Base-by-base conservation (phyloP, 495 filamentous ascomycete species). In the Penicillium daleae region DNA sequence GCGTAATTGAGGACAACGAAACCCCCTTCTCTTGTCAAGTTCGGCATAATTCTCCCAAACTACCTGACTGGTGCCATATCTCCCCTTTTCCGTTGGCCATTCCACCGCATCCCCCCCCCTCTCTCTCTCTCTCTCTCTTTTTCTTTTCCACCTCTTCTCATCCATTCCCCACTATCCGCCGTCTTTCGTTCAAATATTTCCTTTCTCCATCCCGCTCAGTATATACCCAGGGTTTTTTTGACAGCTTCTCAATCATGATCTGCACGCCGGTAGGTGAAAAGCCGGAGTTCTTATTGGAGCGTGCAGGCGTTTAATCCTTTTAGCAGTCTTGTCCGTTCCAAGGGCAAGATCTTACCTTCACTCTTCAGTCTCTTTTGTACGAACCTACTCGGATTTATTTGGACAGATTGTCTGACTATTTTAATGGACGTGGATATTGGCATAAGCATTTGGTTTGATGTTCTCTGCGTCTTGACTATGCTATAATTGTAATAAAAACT, bases 171-270 rank as follows among this genome's bases (percentile, higher is more conserved):
- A 5, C 52, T 22, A 35, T 13, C 21, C 35, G 9, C 40, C 22
- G 9, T 13, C 29, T 54, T 6, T 54, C 27, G 29, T 54, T 54
- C 3, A 33, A 9, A 53, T 29, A 51, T 53, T 53, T 35, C n/a
- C 40, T 51, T 44, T 15, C 22, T 9, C 39, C 21, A 21, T 49
- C n/a, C 29, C 50, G 35, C 42, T 53, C 37, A 31, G 48, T 31
- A 67, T 67, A 60, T 64, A 63, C 61, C 65, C 61, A 59, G 57
- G 55, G 40, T 61, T 54, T 55, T n/a, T 7, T 24, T 64, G 37
- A 37, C 26, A 52, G 42, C 35, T 26, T 56, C 29, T 31, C 46
- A 60, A 27, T 52, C 15, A 31, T 31, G 31, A 22, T 58, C 19
- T 26, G 19, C 15, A 17, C 40, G 17, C 56, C 29, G 29, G 39